These are phyloP conservation scores for Corylus heterophylla DNA, from an alignment of 306 rosid genomes.

Conservation along the genomic window DNA sequence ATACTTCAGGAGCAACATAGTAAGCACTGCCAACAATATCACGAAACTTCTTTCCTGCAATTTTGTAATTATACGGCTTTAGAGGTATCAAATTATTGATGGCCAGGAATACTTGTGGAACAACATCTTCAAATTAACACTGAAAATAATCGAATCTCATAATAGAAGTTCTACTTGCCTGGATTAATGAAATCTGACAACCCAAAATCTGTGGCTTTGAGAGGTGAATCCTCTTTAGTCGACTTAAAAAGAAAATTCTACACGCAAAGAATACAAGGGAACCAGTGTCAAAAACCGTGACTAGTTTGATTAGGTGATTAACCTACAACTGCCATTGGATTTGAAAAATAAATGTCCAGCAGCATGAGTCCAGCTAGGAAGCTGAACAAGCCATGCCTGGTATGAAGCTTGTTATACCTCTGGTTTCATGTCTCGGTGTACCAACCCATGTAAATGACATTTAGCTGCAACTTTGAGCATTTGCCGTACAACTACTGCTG, in stretches of 20 bases:
- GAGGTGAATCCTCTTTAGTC: conserved; percentile 56
- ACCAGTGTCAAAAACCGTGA: conserved; percentile 16
- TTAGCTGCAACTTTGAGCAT: conserved; percentile 99
- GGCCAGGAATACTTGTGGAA: conserved; percentile 17
- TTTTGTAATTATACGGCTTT: conserved; percentile 26
- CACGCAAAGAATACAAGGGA: conserved; percentile 28
- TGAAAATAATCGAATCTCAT: background rate
- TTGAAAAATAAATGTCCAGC: background rate
- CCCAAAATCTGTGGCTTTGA: conserved; percentile 98
- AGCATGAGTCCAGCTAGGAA: conserved; percentile 14
- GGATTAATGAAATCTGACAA: conserved; percentile 97
- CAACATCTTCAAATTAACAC: background rate
- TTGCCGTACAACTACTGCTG: conserved; percentile 93
- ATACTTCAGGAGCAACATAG: conserved; percentile 98
- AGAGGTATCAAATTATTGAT: conserved; percentile 24
- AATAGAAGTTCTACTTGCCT: conserved; percentile 46
- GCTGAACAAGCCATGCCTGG: conserved; percentile 10
- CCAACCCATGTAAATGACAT: conserved; percentile 98
- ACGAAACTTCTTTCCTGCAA: conserved; percentile 75
- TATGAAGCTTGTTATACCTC: conserved; percentile 55
- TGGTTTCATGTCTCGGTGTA: conserved; percentile 98
- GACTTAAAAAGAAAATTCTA: conserved; percentile 98
- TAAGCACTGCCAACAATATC: conserved; percentile 99
- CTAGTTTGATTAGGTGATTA: background rate
- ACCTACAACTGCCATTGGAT: background rate